phyloP scores from a whole-genome alignment of 345 rosid species.

The Nephelium lappaceum region DNA sequence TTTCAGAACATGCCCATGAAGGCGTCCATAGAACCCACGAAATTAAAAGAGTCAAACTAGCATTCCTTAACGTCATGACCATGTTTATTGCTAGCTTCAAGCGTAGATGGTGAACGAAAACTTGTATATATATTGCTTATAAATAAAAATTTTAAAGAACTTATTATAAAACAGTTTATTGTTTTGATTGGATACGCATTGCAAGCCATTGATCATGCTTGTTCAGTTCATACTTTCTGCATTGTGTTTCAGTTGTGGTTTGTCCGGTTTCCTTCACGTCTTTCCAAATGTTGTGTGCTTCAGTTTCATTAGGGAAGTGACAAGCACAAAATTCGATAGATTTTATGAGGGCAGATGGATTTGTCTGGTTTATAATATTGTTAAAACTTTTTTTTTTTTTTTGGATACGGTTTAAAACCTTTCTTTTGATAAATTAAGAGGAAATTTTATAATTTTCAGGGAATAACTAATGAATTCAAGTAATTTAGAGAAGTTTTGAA shows the following conservation, averaged over 20 bases:
- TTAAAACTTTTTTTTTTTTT: too few relatives aligned
- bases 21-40: constrained; percentile 36
- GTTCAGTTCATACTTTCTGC: constrained; percentile 12
- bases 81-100: constrained; percentile 22
- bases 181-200: constrained; percentile 12
- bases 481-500: too few relatives aligned
- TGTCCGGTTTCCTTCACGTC: constrained; percentile 10
- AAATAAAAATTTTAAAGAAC: not conserved
- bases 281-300: constrained; percentile 6
- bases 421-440: too few relatives aligned
- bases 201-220: constrained; percentile 13
- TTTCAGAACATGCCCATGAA: constrained; percentile 24
- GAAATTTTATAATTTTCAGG: too few relatives aligned
- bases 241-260: constrained; percentile 22
- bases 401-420: too few relatives aligned
- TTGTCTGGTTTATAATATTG: too few relatives aligned
- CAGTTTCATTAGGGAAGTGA: constrained; percentile 14
- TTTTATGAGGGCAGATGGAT: too few relatives aligned
- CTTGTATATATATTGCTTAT: not conserved
- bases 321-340: too few relatives aligned
- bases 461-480: too few relatives aligned
- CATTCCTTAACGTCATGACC: constrained; percentile 27
- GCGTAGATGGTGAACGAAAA: not conserved
- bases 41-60: constrained; percentile 24
- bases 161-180: not conserved